Evolutionary conservation across 768 basidiomycete genomes (phyloP), one percentile per base, ranked within the genome.

Genomic region (Steccherinum ochraceum): DNA sequence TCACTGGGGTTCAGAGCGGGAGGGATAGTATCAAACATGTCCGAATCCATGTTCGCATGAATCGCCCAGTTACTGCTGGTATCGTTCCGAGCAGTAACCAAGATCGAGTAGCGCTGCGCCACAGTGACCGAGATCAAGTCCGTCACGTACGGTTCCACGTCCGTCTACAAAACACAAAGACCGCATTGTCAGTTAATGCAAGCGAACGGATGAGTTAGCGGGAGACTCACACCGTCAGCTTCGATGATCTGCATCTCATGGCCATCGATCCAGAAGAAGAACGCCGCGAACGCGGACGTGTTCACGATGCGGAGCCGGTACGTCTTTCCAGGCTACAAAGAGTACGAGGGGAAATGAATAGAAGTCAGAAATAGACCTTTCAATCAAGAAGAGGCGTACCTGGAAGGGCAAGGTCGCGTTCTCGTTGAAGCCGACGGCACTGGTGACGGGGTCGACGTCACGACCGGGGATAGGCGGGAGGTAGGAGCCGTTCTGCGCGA

Each of bases 41-140:
- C 72, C 0, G 78, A 78, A 63, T 94, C 90, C 80, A 97, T 90
- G 72, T 93, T 89, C 4, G 88, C 87, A 61, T 93, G 89, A 52
- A 99, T 81, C 46, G 80, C 81, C 84, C 84, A 98, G 72, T 99
- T 96, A 19, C 78, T 71, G 24, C 48, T 58, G 2, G 77, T 87
- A 56, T 93, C 89, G 67, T 94, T 94, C 45, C 86, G 81, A 10
- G 95, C 94, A 11, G 85, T 86, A 48, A 99, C 90, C 25, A 97
- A 81, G 39, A 99, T 73, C 0, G 93, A 94, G 67, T 95, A 96
- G 18, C 95, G 83, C 66, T 98, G 95, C 0, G 93, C 93, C 24
- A 87, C 92, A 12, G 90, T 76, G 51, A 97, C 51, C 40, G 80
- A 76, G 46, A 97, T 60, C 30, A 86, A 65, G 62, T 90, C 86